Percentiles rank a stretch among this genome's conserved stretches.
phyloP scores from a whole-genome alignment of 805 yeast species.

The Ogataea saltuana region DNA sequence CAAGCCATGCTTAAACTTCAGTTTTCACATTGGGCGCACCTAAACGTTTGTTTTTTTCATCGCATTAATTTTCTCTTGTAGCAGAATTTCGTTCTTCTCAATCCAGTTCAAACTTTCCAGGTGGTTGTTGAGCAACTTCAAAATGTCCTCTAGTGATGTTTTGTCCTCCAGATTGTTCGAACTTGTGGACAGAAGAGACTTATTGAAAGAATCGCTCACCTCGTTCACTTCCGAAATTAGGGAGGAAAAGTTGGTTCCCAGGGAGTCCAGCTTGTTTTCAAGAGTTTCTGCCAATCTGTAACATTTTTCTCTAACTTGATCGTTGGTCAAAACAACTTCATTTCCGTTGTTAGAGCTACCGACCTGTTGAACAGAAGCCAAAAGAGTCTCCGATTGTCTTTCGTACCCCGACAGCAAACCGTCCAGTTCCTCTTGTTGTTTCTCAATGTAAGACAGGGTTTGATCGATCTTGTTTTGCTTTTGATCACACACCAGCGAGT shows the following conservation, averaged over 20 bases:
- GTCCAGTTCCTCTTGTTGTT: conserved; percentile 92
- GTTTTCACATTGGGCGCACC: too few species aligned
- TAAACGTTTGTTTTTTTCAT: conserved; percentile 24
- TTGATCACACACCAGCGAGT: conserved; percentile 79
- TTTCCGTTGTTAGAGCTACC: conserved; percentile 18
- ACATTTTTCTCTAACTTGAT: conserved; percentile 86
- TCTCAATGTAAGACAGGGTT: conserved; percentile 78
- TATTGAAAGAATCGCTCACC: conserved; percentile 77
- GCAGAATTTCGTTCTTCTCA: conserved; percentile 66
- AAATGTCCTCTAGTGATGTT: conserved; percentile 61
- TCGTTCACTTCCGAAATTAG: conserved; percentile 80
- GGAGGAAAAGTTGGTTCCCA: conserved; percentile 75
- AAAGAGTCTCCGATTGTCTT: conserved; percentile 58
- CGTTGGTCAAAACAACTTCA: conserved; percentile 53
- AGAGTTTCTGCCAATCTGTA: conserved; percentile 83
- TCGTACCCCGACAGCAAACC: conserved; percentile 80
- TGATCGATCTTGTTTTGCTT: conserved; percentile 86
- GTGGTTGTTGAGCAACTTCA: conserved; percentile 82
- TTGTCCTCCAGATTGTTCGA: conserved; percentile 29
- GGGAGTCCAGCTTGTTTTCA: conserved; percentile 74
- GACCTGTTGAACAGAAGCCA: conserved; percentile 37
- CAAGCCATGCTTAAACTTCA: too few species aligned
- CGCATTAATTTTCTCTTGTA: conserved; percentile 64
- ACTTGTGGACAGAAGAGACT: conserved; percentile 44
- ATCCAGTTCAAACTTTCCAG: conserved; percentile 87